Evolutionary conservation across 495 filamentous ascomycete species (phyloP).

Genomic region (Terfezia claveryi): DNA sequence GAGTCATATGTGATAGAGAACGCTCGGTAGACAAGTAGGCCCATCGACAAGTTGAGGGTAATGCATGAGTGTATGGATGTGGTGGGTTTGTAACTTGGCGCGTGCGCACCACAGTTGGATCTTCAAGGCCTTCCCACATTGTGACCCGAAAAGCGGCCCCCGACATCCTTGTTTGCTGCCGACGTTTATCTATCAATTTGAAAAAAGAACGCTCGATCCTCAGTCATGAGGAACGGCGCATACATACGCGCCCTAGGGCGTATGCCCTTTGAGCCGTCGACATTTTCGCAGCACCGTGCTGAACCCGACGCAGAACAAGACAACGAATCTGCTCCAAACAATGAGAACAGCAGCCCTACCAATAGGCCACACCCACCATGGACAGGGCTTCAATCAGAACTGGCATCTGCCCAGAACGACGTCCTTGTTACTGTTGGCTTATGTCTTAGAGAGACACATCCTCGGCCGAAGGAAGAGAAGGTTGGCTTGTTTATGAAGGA

Average conservation of each 20-base stretch:
- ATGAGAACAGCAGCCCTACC: slow-evolving; percentile 4
- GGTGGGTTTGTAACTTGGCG: no score
- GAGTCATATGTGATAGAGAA: no score
- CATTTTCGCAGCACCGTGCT: not conserved
- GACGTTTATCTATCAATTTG: no score
- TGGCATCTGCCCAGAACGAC: slow-evolving; percentile 19
- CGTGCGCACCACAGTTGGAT: no score
- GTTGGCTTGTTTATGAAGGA: slow-evolving; percentile 13
- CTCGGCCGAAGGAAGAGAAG: slow-evolving; percentile 3
- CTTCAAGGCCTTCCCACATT: no score
- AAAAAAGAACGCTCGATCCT: not conserved
- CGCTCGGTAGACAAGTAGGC: no score
- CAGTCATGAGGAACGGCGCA: slow-evolving; percentile 15
- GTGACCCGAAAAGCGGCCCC: no score
- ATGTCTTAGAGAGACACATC: slow-evolving; percentile 15
- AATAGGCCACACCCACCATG: slow-evolving; percentile 12
- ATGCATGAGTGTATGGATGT: no score
- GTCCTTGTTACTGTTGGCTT: slow-evolving; percentile 18
- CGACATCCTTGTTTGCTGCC: no score
- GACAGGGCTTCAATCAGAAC: slow-evolving; percentile 11
- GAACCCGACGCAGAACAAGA: not conserved
- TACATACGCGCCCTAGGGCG: slow-evolving; percentile 18
- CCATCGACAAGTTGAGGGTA: no score
- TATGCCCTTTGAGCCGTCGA: slow-evolving; percentile 17
- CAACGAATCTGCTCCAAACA: not conserved